Evolutionary conservation across 345 rosid species (phyloP), one percentile per base, ranked within the genome.

Genomic region (Passiflora organensis): DNA sequence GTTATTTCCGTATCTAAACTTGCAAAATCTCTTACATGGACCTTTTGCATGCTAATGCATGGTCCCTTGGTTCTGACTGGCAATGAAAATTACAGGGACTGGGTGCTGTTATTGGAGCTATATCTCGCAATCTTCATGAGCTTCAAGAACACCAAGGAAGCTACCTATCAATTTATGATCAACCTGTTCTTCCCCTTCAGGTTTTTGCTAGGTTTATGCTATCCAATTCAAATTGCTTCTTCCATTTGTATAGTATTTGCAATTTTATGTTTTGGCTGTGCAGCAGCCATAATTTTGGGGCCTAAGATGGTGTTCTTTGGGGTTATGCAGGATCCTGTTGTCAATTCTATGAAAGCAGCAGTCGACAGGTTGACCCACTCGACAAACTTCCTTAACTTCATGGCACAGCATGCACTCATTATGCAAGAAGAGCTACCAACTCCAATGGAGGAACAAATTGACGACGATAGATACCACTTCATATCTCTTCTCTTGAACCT

Each of bases 331-430:
- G 99, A 94, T 80, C 84, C 96, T 54, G 84, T 94, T 32, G 81
- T 94, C 44, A 89, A 87, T 69, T 64, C 82, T 38, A 60, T 94
- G 45, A 87, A 79, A 68, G 80, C 80, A 24, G 99, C 99, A 1
- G 96, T 85, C 43, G 99, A 94, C 67, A 83, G 93, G 80, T 56
- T 94, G 68, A 67, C 81, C 46, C 41, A 85, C 69, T 94, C 99
- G 36, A 87, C 96, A 14, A 89, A 83, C 69, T 83, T 81, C 68
- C 89, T 94, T 32, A 85, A 74, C 69, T 89, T 85, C 72, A 59
- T 94, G 85, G 99, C 93, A 12, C 88, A 89, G 37, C 99, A 94
- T 87, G 99, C 99, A 23, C 86, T 94, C 58, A 87, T 94, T 56
- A 72, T 87, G 91, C 95, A 89, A 59, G 99, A 94, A 66, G 99